phyloP scores from a whole-genome alignment of 805 yeast species.

The Ogataea henricii region DNA sequence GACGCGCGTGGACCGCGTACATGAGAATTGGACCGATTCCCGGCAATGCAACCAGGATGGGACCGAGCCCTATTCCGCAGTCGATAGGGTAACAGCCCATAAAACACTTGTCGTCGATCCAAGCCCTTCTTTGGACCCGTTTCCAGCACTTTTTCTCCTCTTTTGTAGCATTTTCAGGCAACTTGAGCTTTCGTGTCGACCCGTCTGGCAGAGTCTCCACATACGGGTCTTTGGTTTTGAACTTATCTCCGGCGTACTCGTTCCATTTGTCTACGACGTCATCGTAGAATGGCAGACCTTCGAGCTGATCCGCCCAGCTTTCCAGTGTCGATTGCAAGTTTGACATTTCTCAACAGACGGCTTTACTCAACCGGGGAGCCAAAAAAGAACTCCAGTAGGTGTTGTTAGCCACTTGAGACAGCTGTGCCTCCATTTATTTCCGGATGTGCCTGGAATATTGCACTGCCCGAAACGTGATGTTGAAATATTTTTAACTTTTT shows the following conservation, averaged over 20 bases:
- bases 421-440: not conserved
- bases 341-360: constrained; percentile 8
- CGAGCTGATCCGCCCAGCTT: constrained; percentile 35
- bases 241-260: constrained; percentile 65
- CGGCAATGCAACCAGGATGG: constrained; percentile 67
- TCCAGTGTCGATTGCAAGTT: constrained; percentile 16
- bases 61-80: constrained; percentile 79
- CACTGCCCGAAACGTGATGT: not conserved
- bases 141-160: constrained; percentile 73
- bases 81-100: constrained; percentile 76
- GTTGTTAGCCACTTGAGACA: too few species aligned
- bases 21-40: constrained; percentile 81
- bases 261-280: constrained; percentile 58
- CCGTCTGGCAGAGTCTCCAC: constrained; percentile 54
- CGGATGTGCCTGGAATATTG: constrained; percentile 1
- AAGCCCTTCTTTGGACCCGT: constrained; percentile 71
- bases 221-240: constrained; percentile 68
- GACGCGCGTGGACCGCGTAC: constrained; percentile 75
- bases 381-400: too few species aligned
- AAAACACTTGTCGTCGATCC: constrained; percentile 84
- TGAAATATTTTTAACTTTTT: not conserved
- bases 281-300: constrained; percentile 60
- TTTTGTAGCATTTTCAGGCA: constrained; percentile 59
- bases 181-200: constrained; percentile 53
- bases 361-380: too few species aligned